Evolutionary conservation across 495 filamentous ascomycete species (phyloP).

Genomic region (Trichoderma virens): DNA sequence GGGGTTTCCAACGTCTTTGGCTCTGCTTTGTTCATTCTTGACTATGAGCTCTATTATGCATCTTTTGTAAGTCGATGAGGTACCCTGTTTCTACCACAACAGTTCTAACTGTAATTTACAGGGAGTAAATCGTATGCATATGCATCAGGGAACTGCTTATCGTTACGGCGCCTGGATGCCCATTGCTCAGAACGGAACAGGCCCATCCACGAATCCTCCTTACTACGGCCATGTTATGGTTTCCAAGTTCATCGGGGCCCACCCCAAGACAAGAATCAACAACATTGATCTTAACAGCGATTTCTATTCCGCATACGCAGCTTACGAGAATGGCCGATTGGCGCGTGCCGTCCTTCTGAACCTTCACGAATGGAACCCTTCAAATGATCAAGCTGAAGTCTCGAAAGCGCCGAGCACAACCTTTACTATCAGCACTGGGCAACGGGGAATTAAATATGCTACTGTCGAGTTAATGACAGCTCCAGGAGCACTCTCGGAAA

Average conservation of each 20-base stretch:
- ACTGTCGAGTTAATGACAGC: not conserved
- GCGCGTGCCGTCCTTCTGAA: not conserved
- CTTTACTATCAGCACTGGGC: not conserved
- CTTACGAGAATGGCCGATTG: not conserved
- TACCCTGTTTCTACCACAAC: not conserved
- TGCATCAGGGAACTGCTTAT: not conserved
- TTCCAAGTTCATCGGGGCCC: not conserved
- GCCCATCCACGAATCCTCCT: not conserved
- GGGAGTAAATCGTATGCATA: not conserved
- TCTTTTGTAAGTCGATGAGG: not conserved
- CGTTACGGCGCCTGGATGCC: constrained; percentile 1
- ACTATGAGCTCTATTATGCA: constrained; percentile 1
- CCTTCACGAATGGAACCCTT: not conserved
- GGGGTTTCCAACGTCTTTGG: not conserved
- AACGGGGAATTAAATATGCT: not conserved
- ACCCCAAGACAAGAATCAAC: constrained; percentile 1
- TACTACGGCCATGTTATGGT: constrained; percentile 1
- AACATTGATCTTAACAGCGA: not conserved
- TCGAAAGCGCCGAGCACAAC: not conserved
- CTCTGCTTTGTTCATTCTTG: not conserved
- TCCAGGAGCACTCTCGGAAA: not conserved
- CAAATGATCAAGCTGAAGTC: not conserved
- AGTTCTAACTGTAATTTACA: not conserved
- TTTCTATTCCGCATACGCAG: not conserved
- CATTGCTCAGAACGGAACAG: not conserved